phyloP scores from a whole-genome alignment of 2,329 filamentous ascomycete genomes.

The Bipolaris gigantea region DNA sequence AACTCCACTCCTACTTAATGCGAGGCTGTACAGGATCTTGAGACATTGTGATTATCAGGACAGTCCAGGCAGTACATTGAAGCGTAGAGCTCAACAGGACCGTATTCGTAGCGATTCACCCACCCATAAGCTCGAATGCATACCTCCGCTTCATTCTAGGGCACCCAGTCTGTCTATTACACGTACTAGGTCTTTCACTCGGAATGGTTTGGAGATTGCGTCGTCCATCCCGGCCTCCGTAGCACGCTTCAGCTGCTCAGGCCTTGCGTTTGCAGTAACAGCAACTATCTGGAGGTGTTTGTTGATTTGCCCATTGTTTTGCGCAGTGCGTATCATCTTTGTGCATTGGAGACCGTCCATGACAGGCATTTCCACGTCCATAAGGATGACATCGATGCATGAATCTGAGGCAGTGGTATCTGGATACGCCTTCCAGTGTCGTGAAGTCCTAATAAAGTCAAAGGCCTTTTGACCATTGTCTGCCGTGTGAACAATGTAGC shows the following conservation, averaged over 20 bases:
- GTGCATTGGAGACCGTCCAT: constrained; percentile 31
- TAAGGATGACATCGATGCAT: constrained; percentile 15
- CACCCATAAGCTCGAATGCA: not conserved
- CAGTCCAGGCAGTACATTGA: not conserved
- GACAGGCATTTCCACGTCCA: constrained; percentile 41
- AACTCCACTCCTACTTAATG: not conserved
- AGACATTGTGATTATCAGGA: not conserved
- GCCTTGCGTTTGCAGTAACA: constrained; percentile 34
- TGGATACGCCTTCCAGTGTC: not conserved
- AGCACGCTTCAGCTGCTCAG: constrained; percentile 24
- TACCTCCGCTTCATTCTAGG: not conserved
- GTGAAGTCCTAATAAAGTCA: constrained; percentile 11
- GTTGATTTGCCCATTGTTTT: constrained; percentile 12
- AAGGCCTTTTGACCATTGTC: constrained; percentile 35
- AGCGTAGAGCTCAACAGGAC: not conserved
- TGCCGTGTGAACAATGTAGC: constrained; percentile 26
- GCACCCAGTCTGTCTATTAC: constrained; percentile 1
- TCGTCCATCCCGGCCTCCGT: constrained; percentile 6
- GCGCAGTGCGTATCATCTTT: constrained; percentile 19
- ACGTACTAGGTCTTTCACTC: not conserved
- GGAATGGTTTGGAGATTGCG: constrained; percentile 5
- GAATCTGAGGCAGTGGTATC: not conserved
- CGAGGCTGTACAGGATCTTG: not conserved
- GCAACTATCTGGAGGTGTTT: constrained; percentile 27
- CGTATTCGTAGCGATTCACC: not conserved